These are phyloP conservation scores for Paraleonurus japonicus DNA, from an alignment of 257 asterid genomes.

Conservation along the genomic window DNA sequence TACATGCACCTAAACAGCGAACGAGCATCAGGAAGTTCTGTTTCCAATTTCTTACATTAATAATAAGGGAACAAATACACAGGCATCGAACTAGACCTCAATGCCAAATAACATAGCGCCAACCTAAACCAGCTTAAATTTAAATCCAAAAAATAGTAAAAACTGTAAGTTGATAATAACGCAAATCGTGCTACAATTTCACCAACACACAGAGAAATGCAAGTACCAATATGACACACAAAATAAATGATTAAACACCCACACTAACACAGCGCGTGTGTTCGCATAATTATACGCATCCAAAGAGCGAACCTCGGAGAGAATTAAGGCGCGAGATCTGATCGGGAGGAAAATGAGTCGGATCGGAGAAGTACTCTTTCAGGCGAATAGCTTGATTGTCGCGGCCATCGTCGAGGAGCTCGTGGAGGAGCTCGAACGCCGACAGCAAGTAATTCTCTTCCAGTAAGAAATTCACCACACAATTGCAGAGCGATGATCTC, in stretches of 20 bases:
- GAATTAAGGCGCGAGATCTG: conserved; percentile 85
- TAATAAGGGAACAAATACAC: not conserved
- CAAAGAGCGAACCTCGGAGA: conserved; percentile 58
- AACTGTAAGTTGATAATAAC: not conserved
- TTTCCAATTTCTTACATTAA: conserved; percentile 3
- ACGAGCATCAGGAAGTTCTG: conserved; percentile 18
- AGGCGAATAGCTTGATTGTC: conserved; percentile 93
- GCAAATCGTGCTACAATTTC: conserved; percentile 4
- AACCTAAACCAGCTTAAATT: not conserved
- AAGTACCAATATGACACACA: not conserved
- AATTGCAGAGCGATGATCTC: conserved; percentile 94
- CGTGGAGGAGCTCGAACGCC: conserved; percentile 98
- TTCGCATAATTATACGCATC: not conserved
- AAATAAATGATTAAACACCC: not conserved
- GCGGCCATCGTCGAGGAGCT: conserved; percentile 91
- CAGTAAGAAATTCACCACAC: conserved; percentile 85
- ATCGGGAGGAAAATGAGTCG: conserved; percentile 80
- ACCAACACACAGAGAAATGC: conserved; percentile 7
- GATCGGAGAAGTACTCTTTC: conserved; percentile 80
- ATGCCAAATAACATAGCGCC: not conserved
- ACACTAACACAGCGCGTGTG: conserved; percentile 13
- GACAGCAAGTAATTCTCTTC: conserved; percentile 88
- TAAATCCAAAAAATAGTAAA: not conserved
- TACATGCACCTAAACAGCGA: not conserved
- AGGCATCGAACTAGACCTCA: not conserved